Conservation (phyloP, 495 filamentous ascomycete species). For the Oidiodendron maius region DNA sequence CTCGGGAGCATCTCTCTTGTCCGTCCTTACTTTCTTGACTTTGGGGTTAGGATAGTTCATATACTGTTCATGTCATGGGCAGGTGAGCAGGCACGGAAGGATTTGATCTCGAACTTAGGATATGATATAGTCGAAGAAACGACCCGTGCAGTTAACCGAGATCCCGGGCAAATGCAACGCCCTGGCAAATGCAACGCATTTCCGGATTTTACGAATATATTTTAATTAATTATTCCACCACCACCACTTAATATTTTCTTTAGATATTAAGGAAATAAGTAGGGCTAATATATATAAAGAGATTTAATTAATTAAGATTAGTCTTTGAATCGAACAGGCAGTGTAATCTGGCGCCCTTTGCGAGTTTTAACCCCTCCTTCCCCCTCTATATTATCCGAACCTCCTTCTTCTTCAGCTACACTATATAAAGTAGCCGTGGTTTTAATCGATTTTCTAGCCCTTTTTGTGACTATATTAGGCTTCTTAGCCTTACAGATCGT, state of each 20-base stretch:
- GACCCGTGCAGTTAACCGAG: conserved; percentile 9
- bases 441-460: conserved; percentile 1
- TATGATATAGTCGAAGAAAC: conserved; percentile 14
- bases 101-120: conserved; percentile 13
- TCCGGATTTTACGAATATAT: too few species aligned
- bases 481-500: too few species aligned
- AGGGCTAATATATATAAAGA: background rate
- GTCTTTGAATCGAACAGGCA: background rate
- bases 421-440: background rate
- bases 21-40: conserved; percentile 20
- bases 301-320: background rate
- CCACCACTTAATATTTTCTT: background rate
- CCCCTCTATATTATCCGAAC: background rate
- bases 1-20: conserved; percentile 36
- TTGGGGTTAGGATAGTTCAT: conserved; percentile 34
- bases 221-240: background rate
- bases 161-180: too few species aligned
- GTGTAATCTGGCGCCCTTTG: background rate
- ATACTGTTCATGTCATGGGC: conserved; percentile 43
- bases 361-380: background rate
- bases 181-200: too few species aligned
- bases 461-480: background rate
- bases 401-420: background rate
- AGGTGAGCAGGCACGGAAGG: conserved; percentile 22
- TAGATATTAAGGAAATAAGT: background rate